Evolutionary conservation across 495 filamentous ascomycete species (phyloP).

Genomic region (Aspergillus nidulans): DNA sequence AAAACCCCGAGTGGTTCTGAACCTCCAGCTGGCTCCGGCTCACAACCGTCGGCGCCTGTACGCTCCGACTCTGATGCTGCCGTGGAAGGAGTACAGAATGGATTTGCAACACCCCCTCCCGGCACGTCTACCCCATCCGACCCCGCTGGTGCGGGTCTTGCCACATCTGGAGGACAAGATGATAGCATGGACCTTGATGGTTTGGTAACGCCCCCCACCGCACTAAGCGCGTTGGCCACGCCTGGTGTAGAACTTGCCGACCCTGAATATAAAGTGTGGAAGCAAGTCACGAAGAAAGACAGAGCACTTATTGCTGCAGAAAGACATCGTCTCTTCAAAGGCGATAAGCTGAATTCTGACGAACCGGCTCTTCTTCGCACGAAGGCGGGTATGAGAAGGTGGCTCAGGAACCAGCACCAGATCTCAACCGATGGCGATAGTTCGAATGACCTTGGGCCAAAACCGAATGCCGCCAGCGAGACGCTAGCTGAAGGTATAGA

Average conservation of each 20-base stretch:
- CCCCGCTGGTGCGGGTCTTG: slow-evolving; percentile 58
- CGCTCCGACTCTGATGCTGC: slow-evolving; percentile 61
- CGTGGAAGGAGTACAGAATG: slow-evolving; percentile 71
- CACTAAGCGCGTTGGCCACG: slow-evolving; percentile 45
- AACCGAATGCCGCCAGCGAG: slow-evolving; percentile 51
- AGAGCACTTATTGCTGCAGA: slow-evolving; percentile 77
- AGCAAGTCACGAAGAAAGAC: slow-evolving; percentile 96
- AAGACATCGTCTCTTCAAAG: slow-evolving; percentile 76
- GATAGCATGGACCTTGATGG: slow-evolving; percentile 83
- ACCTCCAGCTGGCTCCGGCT: slow-evolving; percentile 58
- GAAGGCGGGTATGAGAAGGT: slow-evolving; percentile 74
- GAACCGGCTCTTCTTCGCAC: slow-evolving; percentile 81
- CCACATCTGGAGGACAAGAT: slow-evolving; percentile 56
- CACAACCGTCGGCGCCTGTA: slow-evolving; percentile 46
- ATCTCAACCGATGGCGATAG: slow-evolving; percentile 50
- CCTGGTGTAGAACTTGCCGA: slow-evolving; percentile 62
- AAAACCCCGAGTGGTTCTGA: slow-evolving; percentile 66
- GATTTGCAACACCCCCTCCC: slow-evolving; percentile 75
- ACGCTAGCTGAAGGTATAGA: slow-evolving; percentile 91
- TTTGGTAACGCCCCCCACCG: slow-evolving; percentile 53
- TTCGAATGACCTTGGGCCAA: slow-evolving; percentile 42
- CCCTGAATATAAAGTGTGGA: slow-evolving; percentile 94
- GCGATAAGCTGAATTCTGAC: slow-evolving; percentile 78
- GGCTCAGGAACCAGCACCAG: slow-evolving; percentile 68
- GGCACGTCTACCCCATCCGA: slow-evolving; percentile 74